Percentiles rank a stretch among this genome's conserved stretches.
phyloP scores from a whole-genome alignment of 805 yeast genomes.

The Teunomyces tritomae region DNA sequence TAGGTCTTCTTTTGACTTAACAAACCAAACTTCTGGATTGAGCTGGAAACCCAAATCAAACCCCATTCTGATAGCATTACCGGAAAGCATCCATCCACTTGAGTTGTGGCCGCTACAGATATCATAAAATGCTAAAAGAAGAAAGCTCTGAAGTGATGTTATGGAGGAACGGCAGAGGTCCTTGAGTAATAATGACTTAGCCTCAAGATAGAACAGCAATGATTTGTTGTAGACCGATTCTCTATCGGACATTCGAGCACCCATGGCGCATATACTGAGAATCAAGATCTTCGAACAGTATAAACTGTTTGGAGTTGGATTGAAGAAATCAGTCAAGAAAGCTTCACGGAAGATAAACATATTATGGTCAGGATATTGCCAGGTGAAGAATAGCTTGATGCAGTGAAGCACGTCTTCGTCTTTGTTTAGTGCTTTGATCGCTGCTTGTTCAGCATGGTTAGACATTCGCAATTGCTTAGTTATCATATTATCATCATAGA shows the following conservation, averaged over 20 bases:
- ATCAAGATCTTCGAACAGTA: constrained; percentile 57
- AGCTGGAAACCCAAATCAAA: constrained; percentile 63
- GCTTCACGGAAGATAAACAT: constrained; percentile 64
- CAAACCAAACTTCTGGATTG: constrained; percentile 59
- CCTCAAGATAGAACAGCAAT: constrained; percentile 44
- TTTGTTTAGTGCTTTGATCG: constrained; percentile 28
- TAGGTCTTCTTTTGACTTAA: constrained; percentile 37
- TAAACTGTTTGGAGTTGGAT: constrained; percentile 48
- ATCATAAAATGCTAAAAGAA: constrained; percentile 60
- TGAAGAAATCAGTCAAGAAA: constrained; percentile 57
- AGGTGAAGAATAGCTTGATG: constrained; percentile 50
- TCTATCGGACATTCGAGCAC: constrained; percentile 49
- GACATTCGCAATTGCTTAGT: constrained; percentile 13
- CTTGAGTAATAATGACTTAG: constrained; percentile 42
- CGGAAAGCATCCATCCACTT: constrained; percentile 62
- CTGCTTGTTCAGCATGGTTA: constrained; percentile 6
- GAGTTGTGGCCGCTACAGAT: constrained; percentile 58
- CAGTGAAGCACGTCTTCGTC: constrained; percentile 37
- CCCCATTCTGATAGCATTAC: constrained; percentile 63
- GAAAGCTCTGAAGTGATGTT: constrained; percentile 55
- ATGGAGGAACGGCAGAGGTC: constrained; percentile 48
- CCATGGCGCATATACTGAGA: constrained; percentile 57
- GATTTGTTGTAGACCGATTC: constrained; percentile 42
- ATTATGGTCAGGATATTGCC: constrained; percentile 65
- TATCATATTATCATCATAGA: constrained; percentile 35